A percentile compares a stretch with the other conserved stretches of the same genome.
These are phyloP conservation scores for Rhizophagus clarus DNA, from an alignment of 192 early-diverging fungal species.

Conservation along the genomic window DNA sequence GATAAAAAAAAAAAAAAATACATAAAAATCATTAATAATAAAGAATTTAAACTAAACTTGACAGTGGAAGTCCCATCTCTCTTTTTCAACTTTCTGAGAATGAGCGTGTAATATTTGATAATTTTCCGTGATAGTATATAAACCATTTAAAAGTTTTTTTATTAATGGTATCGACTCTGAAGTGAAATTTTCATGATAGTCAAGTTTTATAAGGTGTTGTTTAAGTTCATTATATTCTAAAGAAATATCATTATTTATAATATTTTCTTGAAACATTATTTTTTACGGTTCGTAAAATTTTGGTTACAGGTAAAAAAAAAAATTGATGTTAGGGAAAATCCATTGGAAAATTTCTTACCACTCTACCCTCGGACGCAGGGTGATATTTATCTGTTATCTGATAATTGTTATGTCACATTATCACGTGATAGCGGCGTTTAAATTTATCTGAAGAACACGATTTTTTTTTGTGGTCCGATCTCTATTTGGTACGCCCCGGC, in stretches of 20 bases:
- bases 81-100: neutral
- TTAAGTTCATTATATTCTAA: neutral
- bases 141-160: constrained; percentile 1
- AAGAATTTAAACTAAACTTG: constrained; percentile 14
- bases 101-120: neutral
- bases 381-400: too few species aligned
- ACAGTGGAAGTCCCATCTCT: neutral
- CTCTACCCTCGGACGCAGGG: too few species aligned
- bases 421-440: too few species aligned
- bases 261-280: too few species aligned
- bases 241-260: neutral
- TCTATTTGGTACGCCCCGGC: too few species aligned
- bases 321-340: too few species aligned
- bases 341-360: too few species aligned
- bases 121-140: neutral
- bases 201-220: neutral
- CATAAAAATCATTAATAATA: neutral
- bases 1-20: neutral
- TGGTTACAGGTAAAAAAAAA: too few species aligned
- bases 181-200: neutral
- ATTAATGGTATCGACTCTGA: neutral
- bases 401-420: too few species aligned
- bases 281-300: too few species aligned
- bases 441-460: too few species aligned
- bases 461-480: too few species aligned